Conservation (phyloP, 352 stramenopile species). For the Detonula confervacea region DNA sequence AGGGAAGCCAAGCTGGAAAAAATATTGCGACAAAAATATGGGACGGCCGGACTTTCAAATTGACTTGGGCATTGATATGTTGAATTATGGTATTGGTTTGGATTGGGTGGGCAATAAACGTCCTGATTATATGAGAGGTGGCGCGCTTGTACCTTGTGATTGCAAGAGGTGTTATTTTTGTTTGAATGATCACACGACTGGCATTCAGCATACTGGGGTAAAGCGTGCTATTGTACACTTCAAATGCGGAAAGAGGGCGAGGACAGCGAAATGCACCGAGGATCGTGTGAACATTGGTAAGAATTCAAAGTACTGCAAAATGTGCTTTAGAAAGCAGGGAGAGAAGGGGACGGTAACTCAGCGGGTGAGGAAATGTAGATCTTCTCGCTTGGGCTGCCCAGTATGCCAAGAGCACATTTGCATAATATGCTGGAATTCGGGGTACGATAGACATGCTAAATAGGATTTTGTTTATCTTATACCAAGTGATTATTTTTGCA, state of each 20-base stretch:
- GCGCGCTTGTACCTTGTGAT: conserved; percentile 8
- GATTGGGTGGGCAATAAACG: conserved; percentile 11
- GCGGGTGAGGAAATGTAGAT: neutral
- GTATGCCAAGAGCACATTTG: neutral
- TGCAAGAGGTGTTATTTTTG: conserved; percentile 40
- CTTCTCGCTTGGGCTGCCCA: neutral
- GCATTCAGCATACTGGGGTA: no score
- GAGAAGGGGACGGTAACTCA: neutral
- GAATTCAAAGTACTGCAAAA: neutral
- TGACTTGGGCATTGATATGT: conserved; percentile 12
- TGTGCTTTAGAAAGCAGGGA: neutral
- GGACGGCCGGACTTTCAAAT: conserved; percentile 26
- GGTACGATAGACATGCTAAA: no score
- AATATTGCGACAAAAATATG: neutral
- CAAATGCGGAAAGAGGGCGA: no score
- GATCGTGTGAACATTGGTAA: neutral
- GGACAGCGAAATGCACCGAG: no score
- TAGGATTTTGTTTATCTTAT: no score
- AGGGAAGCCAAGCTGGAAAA: neutral
- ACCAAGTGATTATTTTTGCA: no score
- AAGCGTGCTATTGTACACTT: no score
- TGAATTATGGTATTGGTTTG: conserved; percentile 23
- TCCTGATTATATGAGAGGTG: conserved; percentile 22
- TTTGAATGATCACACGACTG: conserved; percentile 16
- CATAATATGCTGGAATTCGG: neutral